Evolutionary conservation across 306 rosid genomes (phyloP).

Genomic region (Hippophae tibetana): DNA sequence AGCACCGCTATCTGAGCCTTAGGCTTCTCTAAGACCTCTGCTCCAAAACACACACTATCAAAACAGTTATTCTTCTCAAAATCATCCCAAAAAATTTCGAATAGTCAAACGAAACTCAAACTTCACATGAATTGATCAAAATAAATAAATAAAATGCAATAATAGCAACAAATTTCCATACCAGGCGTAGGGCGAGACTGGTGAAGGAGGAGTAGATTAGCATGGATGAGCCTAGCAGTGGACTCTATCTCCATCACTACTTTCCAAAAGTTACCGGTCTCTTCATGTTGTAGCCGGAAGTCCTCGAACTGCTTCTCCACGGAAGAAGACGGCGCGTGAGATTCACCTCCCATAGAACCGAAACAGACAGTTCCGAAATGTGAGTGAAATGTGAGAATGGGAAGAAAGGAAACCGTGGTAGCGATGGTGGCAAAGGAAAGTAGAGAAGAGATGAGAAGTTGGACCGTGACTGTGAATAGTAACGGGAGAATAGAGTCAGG

Average conservation of each 20-base stretch:
- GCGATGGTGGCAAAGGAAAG: conserved; percentile 10
- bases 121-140: neutral
- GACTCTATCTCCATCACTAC: conserved; percentile 79
- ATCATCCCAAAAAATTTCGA: neutral
- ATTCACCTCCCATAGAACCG: conserved; percentile 39
- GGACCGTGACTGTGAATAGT: neutral
- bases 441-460: neutral
- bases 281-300: conserved; percentile 59
- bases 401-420: conserved; percentile 16
- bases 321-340: conserved; percentile 22
- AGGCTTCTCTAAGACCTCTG: conserved; percentile 77
- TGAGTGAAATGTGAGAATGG: conserved; percentile 17
- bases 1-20: conserved; percentile 52
- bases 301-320: conserved; percentile 71
- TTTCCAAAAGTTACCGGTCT: conserved; percentile 54
- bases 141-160: neutral
- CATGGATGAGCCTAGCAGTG: conserved; percentile 54
- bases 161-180: conserved; percentile 11
- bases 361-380: conserved; percentile 15
- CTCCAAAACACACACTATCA: neutral
- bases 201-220: conserved; percentile 72
- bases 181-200: conserved; percentile 81
- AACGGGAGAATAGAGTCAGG: conserved; percentile 13
- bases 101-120: neutral
- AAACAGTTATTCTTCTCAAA: neutral